phyloP scores from a whole-genome alignment of 2,329 filamentous ascomycete species.

The Sclerotinia nivalis region DNA sequence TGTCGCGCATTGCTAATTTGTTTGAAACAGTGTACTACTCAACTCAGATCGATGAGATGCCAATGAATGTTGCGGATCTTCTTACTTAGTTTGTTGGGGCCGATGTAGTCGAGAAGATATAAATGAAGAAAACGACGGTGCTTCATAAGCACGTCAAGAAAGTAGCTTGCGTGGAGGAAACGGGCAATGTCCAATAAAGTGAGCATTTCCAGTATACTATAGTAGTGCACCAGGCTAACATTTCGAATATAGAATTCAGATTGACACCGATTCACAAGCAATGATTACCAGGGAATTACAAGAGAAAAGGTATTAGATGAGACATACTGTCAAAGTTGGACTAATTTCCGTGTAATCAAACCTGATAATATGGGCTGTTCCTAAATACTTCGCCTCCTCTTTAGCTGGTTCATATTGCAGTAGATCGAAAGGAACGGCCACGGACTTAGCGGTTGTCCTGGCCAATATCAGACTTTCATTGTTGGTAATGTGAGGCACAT shows the following conservation, averaged over 20 bases:
- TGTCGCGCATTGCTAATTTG: background rate
- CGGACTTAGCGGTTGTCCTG: background rate
- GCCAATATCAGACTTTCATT: background rate
- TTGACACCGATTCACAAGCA: background rate
- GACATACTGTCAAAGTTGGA: background rate
- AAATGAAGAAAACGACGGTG: constrained; percentile 21
- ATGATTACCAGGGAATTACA: background rate
- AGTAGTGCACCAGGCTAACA: background rate
- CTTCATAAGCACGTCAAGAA: constrained; percentile 31
- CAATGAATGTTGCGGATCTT: constrained; percentile 65
- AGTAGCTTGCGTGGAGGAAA: constrained; percentile 38
- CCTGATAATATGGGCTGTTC: background rate
- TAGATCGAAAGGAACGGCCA: background rate
- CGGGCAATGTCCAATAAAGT: constrained; percentile 37
- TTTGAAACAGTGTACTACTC: constrained; percentile 63
- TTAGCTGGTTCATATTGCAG: background rate
- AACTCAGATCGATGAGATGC: constrained; percentile 80
- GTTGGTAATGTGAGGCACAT: background rate
- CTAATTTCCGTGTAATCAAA: background rate
- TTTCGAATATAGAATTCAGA: constrained; percentile 3
- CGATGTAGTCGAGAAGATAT: background rate
- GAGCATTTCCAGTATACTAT: constrained; percentile 5
- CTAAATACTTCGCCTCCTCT: background rate
- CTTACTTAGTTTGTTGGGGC: constrained; percentile 32
- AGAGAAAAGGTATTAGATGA: background rate